Evolutionary conservation across 2,329 filamentous ascomycete species (phyloP).

Genomic region (Hypoxylon sp.): DNA sequence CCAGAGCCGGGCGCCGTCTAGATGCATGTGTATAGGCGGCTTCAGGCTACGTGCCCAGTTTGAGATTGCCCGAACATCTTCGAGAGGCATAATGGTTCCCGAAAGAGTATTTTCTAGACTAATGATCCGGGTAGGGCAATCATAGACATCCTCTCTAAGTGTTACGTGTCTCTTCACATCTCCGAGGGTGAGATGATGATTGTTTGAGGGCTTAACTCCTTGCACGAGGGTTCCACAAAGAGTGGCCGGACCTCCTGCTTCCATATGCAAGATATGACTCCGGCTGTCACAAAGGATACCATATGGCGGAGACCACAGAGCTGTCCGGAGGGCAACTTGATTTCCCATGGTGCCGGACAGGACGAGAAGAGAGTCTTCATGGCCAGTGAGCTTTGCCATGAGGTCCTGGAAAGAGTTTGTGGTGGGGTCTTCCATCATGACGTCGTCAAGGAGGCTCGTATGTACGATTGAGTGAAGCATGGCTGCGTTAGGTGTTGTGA

Average conservation of each 20-base stretch:
- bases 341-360: conserved; percentile 96
- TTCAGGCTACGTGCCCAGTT: conserved; percentile 75
- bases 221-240: conserved; percentile 80
- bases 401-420: conserved; percentile 83
- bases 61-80: conserved; percentile 78
- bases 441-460: conserved; percentile 73
- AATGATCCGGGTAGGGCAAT: conserved; percentile 69
- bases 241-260: conserved; percentile 77
- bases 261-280: conserved; percentile 80
- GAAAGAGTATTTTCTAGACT: conserved; percentile 88
- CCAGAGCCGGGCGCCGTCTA: conserved; percentile 87
- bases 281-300: conserved; percentile 65
- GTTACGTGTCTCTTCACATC: conserved; percentile 79
- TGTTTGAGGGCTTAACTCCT: conserved; percentile 77
- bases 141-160: conserved; percentile 79
- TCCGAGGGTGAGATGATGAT: conserved; percentile 80
- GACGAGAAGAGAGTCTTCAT: conserved; percentile 84
- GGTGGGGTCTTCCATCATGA: conserved; percentile 83
- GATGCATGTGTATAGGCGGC: conserved; percentile 74
- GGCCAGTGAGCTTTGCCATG: conserved; percentile 79
- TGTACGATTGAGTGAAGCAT: conserved; percentile 17
- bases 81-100: conserved; percentile 83
- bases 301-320: conserved; percentile 85
- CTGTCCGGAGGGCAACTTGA: conserved; percentile 84
- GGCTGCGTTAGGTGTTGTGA: conserved; percentile 12